Percentiles rank a stretch among this genome's conserved stretches.
Evolutionary conservation across 2,329 filamentous ascomycete species (phyloP).

Genomic region (Cercospora citrullina): DNA sequence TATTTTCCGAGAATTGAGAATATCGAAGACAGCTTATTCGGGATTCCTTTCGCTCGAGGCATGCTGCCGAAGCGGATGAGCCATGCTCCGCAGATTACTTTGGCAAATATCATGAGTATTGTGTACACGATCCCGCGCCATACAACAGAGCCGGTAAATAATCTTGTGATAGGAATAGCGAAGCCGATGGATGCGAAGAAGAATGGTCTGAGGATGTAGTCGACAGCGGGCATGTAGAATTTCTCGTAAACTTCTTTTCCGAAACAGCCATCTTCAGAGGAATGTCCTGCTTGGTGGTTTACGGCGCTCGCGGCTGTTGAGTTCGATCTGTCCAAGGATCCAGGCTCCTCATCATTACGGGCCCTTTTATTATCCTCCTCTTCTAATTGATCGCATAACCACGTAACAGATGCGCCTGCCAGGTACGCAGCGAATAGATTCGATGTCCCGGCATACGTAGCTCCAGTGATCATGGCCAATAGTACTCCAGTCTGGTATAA

Average conservation of each 20-base stretch:
- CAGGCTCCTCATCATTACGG: not conserved
- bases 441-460: conserved; percentile 63
- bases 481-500: conserved; percentile 54
- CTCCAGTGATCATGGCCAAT: conserved; percentile 51
- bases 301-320: not conserved
- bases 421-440: conserved; percentile 63
- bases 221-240: conserved; percentile 50
- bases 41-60: not conserved
- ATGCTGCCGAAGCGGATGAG: conserved; percentile 40
- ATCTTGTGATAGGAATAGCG: conserved; percentile 69
- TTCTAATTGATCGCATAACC: conserved; percentile 53
- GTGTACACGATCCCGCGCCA: conserved; percentile 76
- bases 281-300: not conserved
- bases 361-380: not conserved
- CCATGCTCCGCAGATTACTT: conserved; percentile 45
- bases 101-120: conserved; percentile 63
- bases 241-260: conserved; percentile 45
- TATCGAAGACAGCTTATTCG: not conserved
- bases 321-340: not conserved
- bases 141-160: conserved; percentile 64
- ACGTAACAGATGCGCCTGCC: conserved; percentile 58
- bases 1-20: not conserved
- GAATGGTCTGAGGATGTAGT: conserved; percentile 64
- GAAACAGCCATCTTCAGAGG: not conserved
- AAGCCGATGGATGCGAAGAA: conserved; percentile 79